Conservation (phyloP, 257 asterid genomes). For the Vinca minor region DNA sequence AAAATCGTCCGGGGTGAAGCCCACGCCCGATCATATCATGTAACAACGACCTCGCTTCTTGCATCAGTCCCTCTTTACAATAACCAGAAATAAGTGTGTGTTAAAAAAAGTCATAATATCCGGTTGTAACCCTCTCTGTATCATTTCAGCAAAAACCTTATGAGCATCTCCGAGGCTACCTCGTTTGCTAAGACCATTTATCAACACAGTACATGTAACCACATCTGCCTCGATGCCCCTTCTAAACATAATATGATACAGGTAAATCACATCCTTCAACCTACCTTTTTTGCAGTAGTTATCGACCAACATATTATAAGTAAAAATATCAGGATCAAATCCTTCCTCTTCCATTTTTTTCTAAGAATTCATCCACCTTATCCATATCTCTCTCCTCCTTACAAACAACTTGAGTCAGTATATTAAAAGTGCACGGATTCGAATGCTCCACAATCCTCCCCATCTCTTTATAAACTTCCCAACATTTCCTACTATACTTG, state of each 20-base stretch:
- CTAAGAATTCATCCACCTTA: constrained; percentile 58
- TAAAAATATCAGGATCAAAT: too few species aligned
- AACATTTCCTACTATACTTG: constrained; percentile 41
- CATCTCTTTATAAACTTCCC: constrained; percentile 64
- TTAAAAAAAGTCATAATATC: constrained; percentile 53
- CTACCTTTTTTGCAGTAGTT: too few species aligned
- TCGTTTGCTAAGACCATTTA: constrained; percentile 59
- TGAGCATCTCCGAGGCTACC: constrained; percentile 63
- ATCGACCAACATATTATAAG: too few species aligned
- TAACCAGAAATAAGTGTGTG: constrained; percentile 65
- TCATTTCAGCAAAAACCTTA: too few species aligned
- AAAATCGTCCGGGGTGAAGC: too few species aligned
- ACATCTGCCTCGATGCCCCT: too few species aligned
- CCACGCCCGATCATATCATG: too few species aligned
- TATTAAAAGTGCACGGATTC: too few species aligned
- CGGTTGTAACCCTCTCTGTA: constrained; percentile 52
- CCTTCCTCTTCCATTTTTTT: constrained; percentile 84
- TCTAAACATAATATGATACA: too few species aligned
- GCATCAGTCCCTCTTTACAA: too few species aligned
- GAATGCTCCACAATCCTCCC: constrained; percentile 49
- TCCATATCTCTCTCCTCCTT: constrained; percentile 53
- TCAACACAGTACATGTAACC: constrained; percentile 64
- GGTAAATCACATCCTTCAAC: too few species aligned
- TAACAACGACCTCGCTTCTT: too few species aligned
- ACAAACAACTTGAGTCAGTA: constrained; percentile 55